Percentiles rank a stretch among this genome's conserved stretches.
Evolutionary conservation across 805 yeast species (phyloP).

Genomic region (Groenewaldozyma salmanticensis): DNA sequence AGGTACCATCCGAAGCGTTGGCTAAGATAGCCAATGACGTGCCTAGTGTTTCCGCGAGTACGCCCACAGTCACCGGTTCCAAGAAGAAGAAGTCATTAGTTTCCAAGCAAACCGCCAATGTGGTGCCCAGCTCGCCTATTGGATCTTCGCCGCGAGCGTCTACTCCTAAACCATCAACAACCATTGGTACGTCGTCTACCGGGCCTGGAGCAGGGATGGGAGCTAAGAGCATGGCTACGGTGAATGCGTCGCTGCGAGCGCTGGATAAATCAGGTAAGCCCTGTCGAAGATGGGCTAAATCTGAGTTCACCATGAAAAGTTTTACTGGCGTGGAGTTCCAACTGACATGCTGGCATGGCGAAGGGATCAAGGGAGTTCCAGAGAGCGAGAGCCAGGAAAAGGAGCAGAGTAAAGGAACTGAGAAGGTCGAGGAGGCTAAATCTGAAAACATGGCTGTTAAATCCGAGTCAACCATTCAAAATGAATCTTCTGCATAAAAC

Average conservation of each 20-base stretch:
- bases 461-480: not conserved
- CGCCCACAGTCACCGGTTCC: not conserved
- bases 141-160: conserved; percentile 7
- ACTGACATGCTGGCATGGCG: conserved; percentile 34
- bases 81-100: not conserved
- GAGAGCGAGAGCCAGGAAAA: conserved; percentile 1
- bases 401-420: not conserved
- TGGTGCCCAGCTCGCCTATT: not conserved
- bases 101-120: not conserved
- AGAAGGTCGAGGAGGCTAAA: too few species aligned
- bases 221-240: conserved; percentile 15
- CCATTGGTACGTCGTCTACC: conserved; percentile 6
- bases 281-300: conserved; percentile 36
- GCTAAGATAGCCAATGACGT: not conserved
- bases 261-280: conserved; percentile 37
- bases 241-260: conserved; percentile 28
- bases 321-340: conserved; percentile 37
- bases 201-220: conserved; percentile 15
- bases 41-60: too few species aligned
- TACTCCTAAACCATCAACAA: conserved; percentile 6
- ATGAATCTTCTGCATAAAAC: too few species aligned
- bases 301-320: conserved; percentile 31
- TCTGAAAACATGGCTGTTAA: not conserved
- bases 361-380: not conserved
- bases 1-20: conserved; percentile 3